A percentile compares a stretch with the other conserved stretches of the same genome.
These are phyloP conservation scores for Nitzschia putrida DNA, from an alignment of 108 stramenopile genomes.

Conservation along the genomic window DNA sequence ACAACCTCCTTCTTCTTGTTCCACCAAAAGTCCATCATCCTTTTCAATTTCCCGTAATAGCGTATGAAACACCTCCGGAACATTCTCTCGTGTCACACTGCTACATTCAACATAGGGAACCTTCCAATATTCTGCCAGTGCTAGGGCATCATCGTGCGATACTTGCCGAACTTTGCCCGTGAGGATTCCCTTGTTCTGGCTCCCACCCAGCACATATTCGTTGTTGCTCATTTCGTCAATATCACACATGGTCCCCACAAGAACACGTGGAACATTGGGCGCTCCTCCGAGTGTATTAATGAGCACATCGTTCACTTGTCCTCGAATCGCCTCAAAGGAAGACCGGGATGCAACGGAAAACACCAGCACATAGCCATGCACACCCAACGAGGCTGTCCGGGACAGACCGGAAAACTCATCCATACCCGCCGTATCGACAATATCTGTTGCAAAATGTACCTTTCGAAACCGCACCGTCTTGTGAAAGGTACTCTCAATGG, in stretches of 20 bases:
- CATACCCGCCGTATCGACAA: conserved; percentile 93
- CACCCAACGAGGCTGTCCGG: conserved; percentile 85
- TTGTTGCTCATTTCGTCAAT: conserved; percentile 33
- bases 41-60: conserved; percentile 87
- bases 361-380: conserved; percentile 82
- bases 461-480: conserved; percentile 87
- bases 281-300: conserved; percentile 81
- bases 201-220: background rate
- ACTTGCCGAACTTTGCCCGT: conserved; percentile 54
- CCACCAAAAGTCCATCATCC: conserved; percentile 82
- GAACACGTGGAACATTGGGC: conserved; percentile 81
- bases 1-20: conserved; percentile 70
- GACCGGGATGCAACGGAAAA: conserved; percentile 76
- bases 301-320: conserved; percentile 79
- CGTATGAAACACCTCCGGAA: conserved; percentile 84
- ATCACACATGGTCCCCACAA: conserved; percentile 87
- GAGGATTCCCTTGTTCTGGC: background rate
- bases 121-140: conserved; percentile 68
- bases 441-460: conserved; percentile 90
- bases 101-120: conserved; percentile 87
- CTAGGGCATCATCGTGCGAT: conserved; percentile 55
- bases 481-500: conserved; percentile 84
- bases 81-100: conserved; percentile 78
- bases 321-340: conserved; percentile 68
- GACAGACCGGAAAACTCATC: conserved; percentile 89